These are phyloP conservation scores for Heteromeles arbutifolia DNA, from an alignment of 306 rosid species.

Conservation along the genomic window DNA sequence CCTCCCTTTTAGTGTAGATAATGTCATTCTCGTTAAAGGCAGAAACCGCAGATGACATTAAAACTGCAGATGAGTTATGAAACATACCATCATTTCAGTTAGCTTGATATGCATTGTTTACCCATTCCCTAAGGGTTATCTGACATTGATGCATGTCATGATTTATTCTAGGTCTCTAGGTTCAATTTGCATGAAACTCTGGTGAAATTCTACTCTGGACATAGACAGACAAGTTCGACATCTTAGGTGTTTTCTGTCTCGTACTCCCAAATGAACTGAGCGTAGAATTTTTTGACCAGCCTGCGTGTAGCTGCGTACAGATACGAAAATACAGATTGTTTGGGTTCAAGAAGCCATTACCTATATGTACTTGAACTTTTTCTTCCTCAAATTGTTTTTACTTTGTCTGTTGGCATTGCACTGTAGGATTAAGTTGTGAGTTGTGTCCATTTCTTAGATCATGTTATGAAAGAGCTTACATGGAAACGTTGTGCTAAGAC, in stretches of 20 bases:
- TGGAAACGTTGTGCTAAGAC: neutral
- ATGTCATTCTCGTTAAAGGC: no score
- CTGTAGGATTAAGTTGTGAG: neutral
- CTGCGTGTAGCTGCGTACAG: no score
- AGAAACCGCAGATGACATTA: no score
- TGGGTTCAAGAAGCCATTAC: no score
- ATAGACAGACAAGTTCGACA: slow-evolving; percentile 39
- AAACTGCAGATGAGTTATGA: no score
- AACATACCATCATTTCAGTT: neutral
- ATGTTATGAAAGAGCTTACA: neutral
- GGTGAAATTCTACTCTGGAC: neutral
- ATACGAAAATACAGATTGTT: no score
- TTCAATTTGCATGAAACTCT: neutral
- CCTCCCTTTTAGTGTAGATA: no score
- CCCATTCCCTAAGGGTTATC: neutral
- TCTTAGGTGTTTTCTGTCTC: slow-evolving; percentile 40
- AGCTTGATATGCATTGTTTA: neutral
- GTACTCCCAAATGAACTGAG: slow-evolving; percentile 12
- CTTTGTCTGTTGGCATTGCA: neutral
- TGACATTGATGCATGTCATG: neutral
- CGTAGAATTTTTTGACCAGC: neutral
- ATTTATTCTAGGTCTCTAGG: neutral
- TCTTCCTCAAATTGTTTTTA: neutral
- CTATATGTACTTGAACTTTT: neutral
- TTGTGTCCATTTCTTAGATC: neutral